phyloP scores from a whole-genome alignment of 225 moss, liverwort and hornwort species.

The Pleurozium schreberi region DNA sequence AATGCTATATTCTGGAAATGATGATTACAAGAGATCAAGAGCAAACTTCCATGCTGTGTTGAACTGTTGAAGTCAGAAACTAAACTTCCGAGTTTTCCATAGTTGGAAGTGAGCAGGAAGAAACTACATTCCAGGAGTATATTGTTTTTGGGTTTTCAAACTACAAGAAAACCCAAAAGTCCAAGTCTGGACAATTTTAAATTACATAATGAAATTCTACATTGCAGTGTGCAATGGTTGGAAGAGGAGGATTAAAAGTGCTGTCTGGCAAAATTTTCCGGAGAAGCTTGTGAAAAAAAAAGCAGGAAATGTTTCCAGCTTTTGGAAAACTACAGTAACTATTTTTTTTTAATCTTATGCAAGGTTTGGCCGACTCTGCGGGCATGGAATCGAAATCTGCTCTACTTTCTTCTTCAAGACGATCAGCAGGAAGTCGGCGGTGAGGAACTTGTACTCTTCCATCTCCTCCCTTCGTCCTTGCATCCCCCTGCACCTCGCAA shows the following conservation, averaged over 20 bases:
- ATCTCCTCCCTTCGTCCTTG: background rate
- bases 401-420: constrained; percentile 2
- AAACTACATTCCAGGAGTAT: background rate
- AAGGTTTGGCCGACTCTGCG: background rate
- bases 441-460: constrained; percentile 21
- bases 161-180: background rate
- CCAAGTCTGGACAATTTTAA: background rate
- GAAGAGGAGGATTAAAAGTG: background rate
- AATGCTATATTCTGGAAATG: background rate
- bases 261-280: background rate
- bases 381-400: background rate
- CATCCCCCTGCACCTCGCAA: constrained; percentile 25
- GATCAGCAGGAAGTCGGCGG: constrained; percentile 7
- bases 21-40: background rate
- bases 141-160: too few relatives aligned
- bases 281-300: background rate
- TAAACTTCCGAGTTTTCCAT: background rate
- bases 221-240: background rate
- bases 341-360: background rate
- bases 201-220: background rate
- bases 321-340: background rate
- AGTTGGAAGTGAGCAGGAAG: background rate
- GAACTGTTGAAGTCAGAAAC: background rate
- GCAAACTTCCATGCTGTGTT: background rate
- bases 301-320: background rate